Evolutionary conservation across 192 early-diverging fungal species (phyloP).

Genomic region (Podochytrium sp.): DNA sequence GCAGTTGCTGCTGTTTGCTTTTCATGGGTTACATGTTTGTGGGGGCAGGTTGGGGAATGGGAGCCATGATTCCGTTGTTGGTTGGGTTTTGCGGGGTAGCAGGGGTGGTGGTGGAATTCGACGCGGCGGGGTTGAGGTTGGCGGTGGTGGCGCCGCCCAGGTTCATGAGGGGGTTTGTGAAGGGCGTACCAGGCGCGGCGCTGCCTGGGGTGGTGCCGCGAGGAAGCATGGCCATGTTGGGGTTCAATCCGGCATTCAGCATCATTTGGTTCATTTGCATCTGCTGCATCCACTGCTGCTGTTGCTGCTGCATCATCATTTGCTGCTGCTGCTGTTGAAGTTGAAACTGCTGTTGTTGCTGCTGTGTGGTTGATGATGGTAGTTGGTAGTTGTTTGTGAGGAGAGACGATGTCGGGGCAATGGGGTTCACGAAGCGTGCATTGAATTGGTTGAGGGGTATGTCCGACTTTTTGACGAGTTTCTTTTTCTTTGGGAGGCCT

Average conservation of each 20-base stretch:
- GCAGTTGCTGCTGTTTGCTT: too few species aligned
- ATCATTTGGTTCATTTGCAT: not conserved
- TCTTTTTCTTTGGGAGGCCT: not conserved
- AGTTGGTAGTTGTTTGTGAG: not conserved
- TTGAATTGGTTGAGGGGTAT: not conserved
- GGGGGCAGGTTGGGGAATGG: too few species aligned
- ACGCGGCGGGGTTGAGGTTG: not conserved
- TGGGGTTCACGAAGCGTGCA: not conserved
- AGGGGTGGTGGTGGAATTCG: not conserved
- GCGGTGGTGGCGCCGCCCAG: too few species aligned
- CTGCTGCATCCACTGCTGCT: not conserved
- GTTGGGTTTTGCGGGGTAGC: not conserved
- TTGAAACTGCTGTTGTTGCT: not conserved
- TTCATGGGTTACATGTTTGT: too few species aligned
- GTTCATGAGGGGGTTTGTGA: too few species aligned
- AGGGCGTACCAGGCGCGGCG: too few species aligned
- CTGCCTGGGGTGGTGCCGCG: too few species aligned
- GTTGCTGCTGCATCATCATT: not conserved
- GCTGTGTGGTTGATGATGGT: constrained; percentile 1
- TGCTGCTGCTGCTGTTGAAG: not conserved
- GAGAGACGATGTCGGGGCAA: not conserved
- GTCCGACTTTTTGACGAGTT: constrained; percentile 16
- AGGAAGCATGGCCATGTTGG: not conserved
- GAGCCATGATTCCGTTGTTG: too few species aligned
- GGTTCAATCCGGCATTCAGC: not conserved